phyloP scores from a whole-genome alignment of 192 early-diverging fungal genomes.

The Coemansia sp. region DNA sequence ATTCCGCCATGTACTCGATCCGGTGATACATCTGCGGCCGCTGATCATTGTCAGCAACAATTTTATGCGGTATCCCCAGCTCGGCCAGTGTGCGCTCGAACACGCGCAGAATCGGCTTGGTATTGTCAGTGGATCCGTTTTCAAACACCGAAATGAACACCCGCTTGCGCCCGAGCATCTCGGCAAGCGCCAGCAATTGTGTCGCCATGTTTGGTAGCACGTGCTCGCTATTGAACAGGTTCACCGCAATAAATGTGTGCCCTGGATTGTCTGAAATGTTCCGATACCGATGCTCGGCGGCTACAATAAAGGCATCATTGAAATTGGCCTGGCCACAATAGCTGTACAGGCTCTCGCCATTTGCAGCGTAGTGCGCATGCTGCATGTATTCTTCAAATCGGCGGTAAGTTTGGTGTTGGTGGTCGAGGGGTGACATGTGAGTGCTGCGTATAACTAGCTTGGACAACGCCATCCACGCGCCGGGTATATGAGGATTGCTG shows the following conservation, averaged over 20 bases:
- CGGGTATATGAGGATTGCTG: background rate
- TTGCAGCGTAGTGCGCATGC: constrained; percentile 7
- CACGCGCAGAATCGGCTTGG: constrained; percentile 26
- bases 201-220: constrained; percentile 42
- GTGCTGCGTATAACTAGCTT: background rate
- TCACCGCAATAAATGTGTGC: constrained; percentile 30
- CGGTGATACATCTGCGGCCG: constrained; percentile 19
- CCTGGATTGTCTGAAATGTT: background rate
- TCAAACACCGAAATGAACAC: constrained; percentile 51
- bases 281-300: constrained; percentile 18
- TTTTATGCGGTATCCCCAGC: constrained; percentile 22
- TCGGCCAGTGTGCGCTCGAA: constrained; percentile 9
- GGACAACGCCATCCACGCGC: constrained; percentile 6
- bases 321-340: constrained; percentile 26
- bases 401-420: background rate
- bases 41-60: constrained; percentile 9
- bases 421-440: background rate
- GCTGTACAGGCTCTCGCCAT: constrained; percentile 23
- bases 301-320: constrained; percentile 5
- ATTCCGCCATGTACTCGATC: constrained; percentile 47
- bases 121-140: constrained; percentile 44
- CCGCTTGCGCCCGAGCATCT: constrained; percentile 23
- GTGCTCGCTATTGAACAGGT: constrained; percentile 42
- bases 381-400: constrained; percentile 21
- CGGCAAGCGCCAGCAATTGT: constrained; percentile 31